Evolutionary conservation across 202 grass and related monocot species (phyloP).

Genomic region (Setaria italica): DNA sequence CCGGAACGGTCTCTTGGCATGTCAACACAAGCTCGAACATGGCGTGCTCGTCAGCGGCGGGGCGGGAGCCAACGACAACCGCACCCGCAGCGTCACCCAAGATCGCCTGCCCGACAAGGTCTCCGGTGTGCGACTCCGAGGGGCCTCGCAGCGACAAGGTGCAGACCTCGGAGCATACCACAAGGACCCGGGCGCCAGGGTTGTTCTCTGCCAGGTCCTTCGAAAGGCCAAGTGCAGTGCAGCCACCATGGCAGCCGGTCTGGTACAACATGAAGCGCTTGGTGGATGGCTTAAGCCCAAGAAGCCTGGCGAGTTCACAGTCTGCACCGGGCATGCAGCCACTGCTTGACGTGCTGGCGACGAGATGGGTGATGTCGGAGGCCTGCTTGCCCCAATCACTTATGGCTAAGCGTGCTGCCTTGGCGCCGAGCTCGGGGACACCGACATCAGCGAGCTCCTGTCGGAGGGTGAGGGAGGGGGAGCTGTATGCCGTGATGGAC

Average conservation of each 20-base stretch:
- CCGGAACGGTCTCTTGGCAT: neutral
- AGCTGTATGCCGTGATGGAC: neutral
- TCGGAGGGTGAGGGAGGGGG: conserved; percentile 4
- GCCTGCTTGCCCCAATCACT: conserved; percentile 17
- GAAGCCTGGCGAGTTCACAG: neutral
- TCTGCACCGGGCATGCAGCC: conserved; percentile 15
- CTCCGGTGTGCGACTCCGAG: conserved; percentile 6
- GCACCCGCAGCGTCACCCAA: conserved; percentile 13
- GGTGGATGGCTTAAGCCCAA: neutral
- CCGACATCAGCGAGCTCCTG: neutral
- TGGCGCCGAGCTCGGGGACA: neutral
- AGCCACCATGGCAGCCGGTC: neutral
- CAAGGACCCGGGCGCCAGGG: neutral
- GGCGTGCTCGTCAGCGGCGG: neutral
- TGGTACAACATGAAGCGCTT: conserved; percentile 23
- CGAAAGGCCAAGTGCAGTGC: neutral
- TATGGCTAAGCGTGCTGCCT: neutral
- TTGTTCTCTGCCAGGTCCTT: conserved; percentile 25
- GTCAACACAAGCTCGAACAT: conserved; percentile 27
- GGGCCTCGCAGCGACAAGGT: neutral
- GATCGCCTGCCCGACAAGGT: conserved; percentile 37
- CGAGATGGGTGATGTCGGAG: neutral
- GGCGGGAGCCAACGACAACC: neutral
- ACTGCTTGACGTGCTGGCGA: neutral
- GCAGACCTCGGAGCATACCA: conserved; percentile 8